Evolutionary conservation across 495 filamentous ascomycete genomes (phyloP), one percentile per base, ranked within the genome.

Genomic region (Cercophora samala): DNA sequence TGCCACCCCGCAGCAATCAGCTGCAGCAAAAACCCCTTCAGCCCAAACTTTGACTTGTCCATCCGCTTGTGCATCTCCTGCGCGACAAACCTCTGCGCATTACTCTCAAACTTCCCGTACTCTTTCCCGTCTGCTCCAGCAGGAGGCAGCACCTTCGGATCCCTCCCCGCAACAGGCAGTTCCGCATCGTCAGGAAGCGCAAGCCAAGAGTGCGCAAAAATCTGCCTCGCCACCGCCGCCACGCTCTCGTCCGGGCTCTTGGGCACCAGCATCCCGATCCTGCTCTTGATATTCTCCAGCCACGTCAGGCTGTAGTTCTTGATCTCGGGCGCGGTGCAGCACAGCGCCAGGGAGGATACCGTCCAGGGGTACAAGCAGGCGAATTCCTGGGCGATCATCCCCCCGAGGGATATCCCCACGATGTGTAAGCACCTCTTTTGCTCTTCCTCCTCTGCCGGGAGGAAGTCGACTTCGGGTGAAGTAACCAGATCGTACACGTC

Each of bases 331-430:
- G 89, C 90, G 3, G 92, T 94, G 71, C 88, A 89, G 68, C 91
- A 75, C 5, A 96, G 84, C 18, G 82, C 86, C 46, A 96, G 75
- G 17, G 86, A 87, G 23, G 82, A 83, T 60, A 96, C 81, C 22
- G 88, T 80, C 1, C 81, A 69, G 1, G 91, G 90, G 52, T 87
- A 85, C 4, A 87, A 79, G 64, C 82, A 82, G 19, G 85, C 90
- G 53, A 91, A 70, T 75, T 96, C 92, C 77, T 96, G 92, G 17
- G 90, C 88, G 73, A 96, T 95, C 92, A 96, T 96, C 69, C 93
- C 91, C 64, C 90, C 90, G 79, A 93, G 88, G 56, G 86, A 89
- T 32, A 91, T 85, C 55, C 92, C 92, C 59, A 92, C 80, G 25
- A 95, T 74, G 75, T 96, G 85, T 5, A 96, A 68, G 22, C n/a